Evolutionary conservation across 306 rosid genomes (phyloP).

Genomic region (Hippophae rhamnoides): DNA sequence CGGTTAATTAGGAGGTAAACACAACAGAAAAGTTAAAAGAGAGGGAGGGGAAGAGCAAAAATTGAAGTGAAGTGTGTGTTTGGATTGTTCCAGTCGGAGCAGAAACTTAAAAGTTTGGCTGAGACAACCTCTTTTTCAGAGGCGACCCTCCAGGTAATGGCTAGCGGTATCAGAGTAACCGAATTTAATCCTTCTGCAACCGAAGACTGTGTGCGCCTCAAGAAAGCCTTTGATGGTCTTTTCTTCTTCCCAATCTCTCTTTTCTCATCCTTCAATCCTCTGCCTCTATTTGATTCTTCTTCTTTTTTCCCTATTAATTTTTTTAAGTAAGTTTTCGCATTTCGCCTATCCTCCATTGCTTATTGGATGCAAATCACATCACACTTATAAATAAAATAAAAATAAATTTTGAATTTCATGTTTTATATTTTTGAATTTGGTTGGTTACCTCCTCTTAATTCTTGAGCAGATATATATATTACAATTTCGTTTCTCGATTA

Average conservation of each 20-base stretch:
- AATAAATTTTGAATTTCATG: no score
- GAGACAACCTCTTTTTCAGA: constrained; percentile 1
- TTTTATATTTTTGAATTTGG: no score
- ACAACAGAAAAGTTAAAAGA: background rate
- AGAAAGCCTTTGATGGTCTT: constrained; percentile 67
- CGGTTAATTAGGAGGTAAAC: constrained; percentile 8
- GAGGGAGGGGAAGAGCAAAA: constrained; percentile 13
- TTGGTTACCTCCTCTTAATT: no score
- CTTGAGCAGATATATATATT: no score
- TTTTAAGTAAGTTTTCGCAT: background rate
- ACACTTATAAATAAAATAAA: no score
- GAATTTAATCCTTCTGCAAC: constrained; percentile 61
- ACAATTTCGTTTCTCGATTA: no score
- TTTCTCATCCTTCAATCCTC: background rate
- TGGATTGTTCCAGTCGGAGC: background rate
- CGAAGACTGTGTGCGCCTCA: constrained; percentile 53
- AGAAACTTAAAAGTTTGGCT: background rate
- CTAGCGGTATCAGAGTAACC: constrained; percentile 54
- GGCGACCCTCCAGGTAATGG: constrained; percentile 26
- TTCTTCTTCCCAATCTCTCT: constrained; percentile 9
- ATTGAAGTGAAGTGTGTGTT: constrained; percentile 16
- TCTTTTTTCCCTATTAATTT: background rate
- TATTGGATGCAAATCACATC: background rate
- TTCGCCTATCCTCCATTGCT: background rate
- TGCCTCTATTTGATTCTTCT: background rate